Base-by-base conservation (phyloP, 768 basidiomycete species). In the Cyclocybe cylindracea region DNA sequence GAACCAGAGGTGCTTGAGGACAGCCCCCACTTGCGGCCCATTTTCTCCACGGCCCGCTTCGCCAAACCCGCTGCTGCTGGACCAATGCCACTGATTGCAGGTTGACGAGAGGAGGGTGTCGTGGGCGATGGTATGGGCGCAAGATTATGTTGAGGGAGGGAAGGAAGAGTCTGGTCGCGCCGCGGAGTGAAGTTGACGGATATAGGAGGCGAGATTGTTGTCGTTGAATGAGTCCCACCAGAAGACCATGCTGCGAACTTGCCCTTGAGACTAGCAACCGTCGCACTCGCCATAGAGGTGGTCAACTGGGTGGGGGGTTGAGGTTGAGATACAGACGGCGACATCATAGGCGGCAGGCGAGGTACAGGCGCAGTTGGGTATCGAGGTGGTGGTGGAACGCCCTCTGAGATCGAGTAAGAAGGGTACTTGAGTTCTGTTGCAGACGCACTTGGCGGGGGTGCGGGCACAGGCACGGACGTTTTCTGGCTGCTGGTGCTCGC, bases 61-160 rank as follows among this genome's bases (percentile, higher is more conserved):
- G 88, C 89, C 7, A 89, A 75, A 7, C 87, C 88, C 13, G 87
- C 86, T 16, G 85, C 86, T 24, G 87, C 86, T 2, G 84, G 83
- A 43, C 89, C 76, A 38, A 84, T 74, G 18, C 83, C 78, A 36
- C 87, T 89, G 55, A 90, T 78, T 13, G 89, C 80, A n/a, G 86
- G 83, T 61, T 83, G 85, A 16, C 86, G 64, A 54, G 79, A 70
- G 24, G 73, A 69, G 9, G 71, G 43, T 48, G 49, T 14, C 16
- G 39, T 39, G 14, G 36, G 47, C 29, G 48, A 36, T 5, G 54
- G 18, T 13, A 19, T 18, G 9, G 44, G 48, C 4, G 55, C 40
- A 18, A 38, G 41, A 24, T 41, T 41, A 38, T 36, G 46, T 16
- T 40, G 48, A 10, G 49, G 58, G 13, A 59, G 51, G n/a, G 61